Base-by-base conservation (phyloP, 352 stramenopile genomes). In the Phytophthora ohioensis region DNA sequence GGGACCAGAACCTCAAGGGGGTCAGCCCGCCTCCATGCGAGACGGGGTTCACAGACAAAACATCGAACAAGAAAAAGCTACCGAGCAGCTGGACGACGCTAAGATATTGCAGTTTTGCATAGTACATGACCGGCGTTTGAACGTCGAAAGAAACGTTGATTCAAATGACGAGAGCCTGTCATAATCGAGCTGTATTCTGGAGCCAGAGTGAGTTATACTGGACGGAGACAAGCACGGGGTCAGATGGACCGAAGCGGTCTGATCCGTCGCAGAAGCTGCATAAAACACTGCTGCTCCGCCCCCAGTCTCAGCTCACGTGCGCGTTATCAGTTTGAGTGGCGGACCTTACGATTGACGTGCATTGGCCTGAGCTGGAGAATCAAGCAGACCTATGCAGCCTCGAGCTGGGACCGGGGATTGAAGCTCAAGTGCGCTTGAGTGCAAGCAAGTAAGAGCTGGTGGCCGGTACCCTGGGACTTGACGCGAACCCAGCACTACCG, bases 251-350 rank as follows among this genome's bases (percentile, higher is more conserved):
- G 52, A 77, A 73, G 64, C 45, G 48, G 36, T 64, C 70, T 77
- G 65, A 77, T 72, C 46, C 51, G n/a, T 21, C 42, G 34, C 42
- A 55, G 46, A 57, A 58, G 17, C 49, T 52, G 34, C 48, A 61
- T 57, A 38, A 35, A 55, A 56, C 21, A 27, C 21, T 27, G 30
- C 38, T 2, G 27, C 17, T 32, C 53, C 9, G 15, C 3, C 4
- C 12, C 48, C 17, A 51, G 63, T 60, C 59, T 69, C 66, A 69
- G 27, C 27, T 67, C 42, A 31, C 69, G 64, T 77, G 69, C 52
- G 57, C 42, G 42, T 70, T 73, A 77, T 71, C 70, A 73, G 69
- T 57, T 66, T 41, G 47, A 43, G 27, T 65, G 49, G 41, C 39
- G 36, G 55, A 46, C 11, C 31, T 17, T 36, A 58, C 35, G 42